Evolutionary conservation across 176 grass and related monocot species (phyloP).

Genomic region (Paspalum notatum): DNA sequence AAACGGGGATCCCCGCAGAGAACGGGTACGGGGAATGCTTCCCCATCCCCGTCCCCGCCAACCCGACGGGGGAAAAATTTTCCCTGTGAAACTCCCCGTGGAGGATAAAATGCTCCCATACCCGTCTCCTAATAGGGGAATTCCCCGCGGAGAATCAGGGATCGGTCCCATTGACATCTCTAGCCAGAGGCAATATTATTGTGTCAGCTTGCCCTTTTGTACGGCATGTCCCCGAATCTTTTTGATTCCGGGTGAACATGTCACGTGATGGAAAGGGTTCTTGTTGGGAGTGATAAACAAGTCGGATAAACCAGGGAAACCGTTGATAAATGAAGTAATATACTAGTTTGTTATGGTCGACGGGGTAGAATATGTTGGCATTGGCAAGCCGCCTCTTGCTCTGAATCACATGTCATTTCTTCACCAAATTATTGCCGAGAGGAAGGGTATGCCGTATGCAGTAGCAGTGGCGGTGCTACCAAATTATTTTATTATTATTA

Average conservation of each 20-base stretch:
- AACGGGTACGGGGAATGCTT: too few relatives aligned
- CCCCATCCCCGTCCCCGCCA: too few relatives aligned
- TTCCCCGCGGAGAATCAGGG: too few relatives aligned
- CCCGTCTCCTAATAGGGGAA: too few relatives aligned
- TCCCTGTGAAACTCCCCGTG: too few relatives aligned
- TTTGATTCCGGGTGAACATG: slow-evolving; percentile 34
- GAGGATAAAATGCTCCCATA: too few relatives aligned
- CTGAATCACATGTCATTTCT: background rate
- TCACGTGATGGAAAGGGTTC: slow-evolving; percentile 36
- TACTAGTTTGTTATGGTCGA: background rate
- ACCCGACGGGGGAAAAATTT: too few relatives aligned
- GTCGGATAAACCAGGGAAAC: slow-evolving; percentile 3
- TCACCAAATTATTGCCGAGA: background rate
- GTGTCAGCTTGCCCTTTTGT: slow-evolving; percentile 28
- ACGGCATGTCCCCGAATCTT: slow-evolving; percentile 28
- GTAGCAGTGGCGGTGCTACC: too few relatives aligned
- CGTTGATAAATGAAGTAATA: background rate
- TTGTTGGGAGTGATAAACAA: background rate
- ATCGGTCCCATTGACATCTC: too few relatives aligned
- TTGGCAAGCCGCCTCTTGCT: background rate
- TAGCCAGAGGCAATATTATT: background rate
- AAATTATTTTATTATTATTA: too few relatives aligned
- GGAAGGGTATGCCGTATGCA: background rate
- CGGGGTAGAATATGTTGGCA: background rate
- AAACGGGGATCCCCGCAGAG: too few relatives aligned